A percentile compares a stretch with the other conserved stretches of the same genome.
These are phyloP conservation scores for Paxillus rubicundulus DNA, from an alignment of 768 basidiomycete species.

Conservation along the genomic window DNA sequence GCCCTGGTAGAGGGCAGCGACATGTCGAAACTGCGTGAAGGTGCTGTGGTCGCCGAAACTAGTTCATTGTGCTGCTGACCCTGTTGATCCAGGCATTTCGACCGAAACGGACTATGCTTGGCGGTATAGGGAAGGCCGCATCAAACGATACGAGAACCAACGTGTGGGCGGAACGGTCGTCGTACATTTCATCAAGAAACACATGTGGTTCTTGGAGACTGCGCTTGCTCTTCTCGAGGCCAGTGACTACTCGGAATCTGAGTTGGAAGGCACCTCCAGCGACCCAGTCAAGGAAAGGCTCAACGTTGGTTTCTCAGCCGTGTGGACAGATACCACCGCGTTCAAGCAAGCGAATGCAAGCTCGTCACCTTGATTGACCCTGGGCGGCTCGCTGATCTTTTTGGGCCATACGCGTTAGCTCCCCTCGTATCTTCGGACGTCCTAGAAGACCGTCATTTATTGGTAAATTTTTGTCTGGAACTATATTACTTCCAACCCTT, in stretches of 20 bases:
- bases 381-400: background rate
- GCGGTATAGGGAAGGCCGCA: conserved; percentile 68
- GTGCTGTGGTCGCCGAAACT: conserved; percentile 30
- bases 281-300: conserved; percentile 11
- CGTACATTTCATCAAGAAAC: conserved; percentile 97
- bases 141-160: conserved; percentile 58
- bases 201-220: conserved; percentile 95
- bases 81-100: conserved; percentile 44
- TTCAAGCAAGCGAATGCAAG: conserved; percentile 18
- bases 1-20: conserved; percentile 91
- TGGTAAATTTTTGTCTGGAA: conserved; percentile 13
- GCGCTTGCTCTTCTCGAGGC: conserved; percentile 83
- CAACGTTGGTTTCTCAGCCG: conserved; percentile 21
- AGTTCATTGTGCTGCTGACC: conserved; percentile 3
- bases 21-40: conserved; percentile 71
- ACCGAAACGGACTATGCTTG: conserved; percentile 66
- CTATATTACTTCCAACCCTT: conserved; percentile 8
- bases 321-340: conserved; percentile 30
- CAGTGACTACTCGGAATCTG: conserved; percentile 61
- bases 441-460: conserved; percentile 17
- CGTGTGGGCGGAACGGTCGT: conserved; percentile 91
- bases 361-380: background rate
- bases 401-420: no score
- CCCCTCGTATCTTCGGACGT: background rate
- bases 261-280: conserved; percentile 17